Evolutionary conservation across 208 protist species (phyloP).

Genomic region (Acanthamoeba sp.): DNA sequence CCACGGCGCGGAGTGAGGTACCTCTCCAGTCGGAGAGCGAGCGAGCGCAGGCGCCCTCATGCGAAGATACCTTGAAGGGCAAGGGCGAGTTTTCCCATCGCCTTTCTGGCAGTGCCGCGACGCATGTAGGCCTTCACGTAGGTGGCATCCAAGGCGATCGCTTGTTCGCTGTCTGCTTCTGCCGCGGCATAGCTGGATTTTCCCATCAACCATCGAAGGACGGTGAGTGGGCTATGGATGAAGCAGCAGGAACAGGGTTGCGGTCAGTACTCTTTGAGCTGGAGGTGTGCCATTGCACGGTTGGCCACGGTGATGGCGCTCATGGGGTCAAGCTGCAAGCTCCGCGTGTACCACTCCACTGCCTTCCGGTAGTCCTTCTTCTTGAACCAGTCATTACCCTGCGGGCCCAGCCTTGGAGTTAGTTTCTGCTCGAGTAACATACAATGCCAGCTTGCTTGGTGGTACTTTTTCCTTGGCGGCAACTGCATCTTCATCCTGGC

Average conservation of each 20-base stretch:
- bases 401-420: no score
- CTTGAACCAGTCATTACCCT: slow-evolving; percentile 76
- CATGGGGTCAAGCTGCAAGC: slow-evolving; percentile 49
- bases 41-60: no score
- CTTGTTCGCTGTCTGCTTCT: slow-evolving; percentile 36
- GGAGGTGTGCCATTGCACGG: slow-evolving; percentile 71
- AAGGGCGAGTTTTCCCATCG: slow-evolving; percentile 56
- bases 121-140: slow-evolving; percentile 77
- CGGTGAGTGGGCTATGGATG: no score
- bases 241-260: no score
- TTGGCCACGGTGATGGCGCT: slow-evolving; percentile 77
- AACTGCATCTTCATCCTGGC: not conserved
- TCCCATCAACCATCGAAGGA: no score
- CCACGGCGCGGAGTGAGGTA: no score
- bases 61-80: slow-evolving; percentile 68
- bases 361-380: slow-evolving; percentile 47
- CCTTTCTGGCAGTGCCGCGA: slow-evolving; percentile 52
- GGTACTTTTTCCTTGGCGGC: not conserved
- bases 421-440: not conserved
- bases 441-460: no score
- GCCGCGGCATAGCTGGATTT: slow-evolving; percentile 8
- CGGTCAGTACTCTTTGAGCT: slow-evolving; percentile 73
- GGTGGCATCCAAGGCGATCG: not conserved
- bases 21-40: no score
- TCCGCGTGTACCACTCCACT: slow-evolving; percentile 56